Evolutionary conservation across 345 rosid genomes (phyloP).

Genomic region (Salix exigua): DNA sequence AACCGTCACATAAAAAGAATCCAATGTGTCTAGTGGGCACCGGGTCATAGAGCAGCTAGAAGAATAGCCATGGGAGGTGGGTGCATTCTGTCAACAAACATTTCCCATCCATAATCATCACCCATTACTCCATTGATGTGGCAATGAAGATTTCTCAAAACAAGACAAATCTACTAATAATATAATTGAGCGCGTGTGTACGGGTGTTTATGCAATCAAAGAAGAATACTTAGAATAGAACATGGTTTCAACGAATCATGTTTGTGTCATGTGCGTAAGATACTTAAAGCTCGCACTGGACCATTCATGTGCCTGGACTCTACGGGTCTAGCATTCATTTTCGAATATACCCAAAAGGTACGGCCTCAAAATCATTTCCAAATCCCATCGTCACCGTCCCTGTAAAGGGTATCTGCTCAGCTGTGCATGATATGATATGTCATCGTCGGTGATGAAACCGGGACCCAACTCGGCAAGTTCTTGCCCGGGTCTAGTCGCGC

Average conservation of each 20-base stretch:
- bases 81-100: background rate
- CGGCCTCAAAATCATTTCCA: background rate
- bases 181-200: background rate
- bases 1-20: background rate
- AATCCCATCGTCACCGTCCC: background rate
- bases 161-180: background rate
- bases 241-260: background rate
- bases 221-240: background rate
- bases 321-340: background rate
- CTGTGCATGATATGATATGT: background rate
- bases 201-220: background rate
- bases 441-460: too few species aligned
- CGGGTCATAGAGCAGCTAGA: background rate
- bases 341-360: background rate
- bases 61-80: background rate
- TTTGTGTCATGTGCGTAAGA: background rate
- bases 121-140: background rate
- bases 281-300: too few species aligned
- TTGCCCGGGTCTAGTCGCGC: too few species aligned
- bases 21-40: slow-evolving; percentile 15
- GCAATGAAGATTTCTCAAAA: background rate
- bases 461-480: too few species aligned
- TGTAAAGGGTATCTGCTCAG: background rate
- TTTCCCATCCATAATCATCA: background rate
- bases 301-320: background rate